Conservation (phyloP, 441 rosid species). For the Mallotus japonicus region DNA sequence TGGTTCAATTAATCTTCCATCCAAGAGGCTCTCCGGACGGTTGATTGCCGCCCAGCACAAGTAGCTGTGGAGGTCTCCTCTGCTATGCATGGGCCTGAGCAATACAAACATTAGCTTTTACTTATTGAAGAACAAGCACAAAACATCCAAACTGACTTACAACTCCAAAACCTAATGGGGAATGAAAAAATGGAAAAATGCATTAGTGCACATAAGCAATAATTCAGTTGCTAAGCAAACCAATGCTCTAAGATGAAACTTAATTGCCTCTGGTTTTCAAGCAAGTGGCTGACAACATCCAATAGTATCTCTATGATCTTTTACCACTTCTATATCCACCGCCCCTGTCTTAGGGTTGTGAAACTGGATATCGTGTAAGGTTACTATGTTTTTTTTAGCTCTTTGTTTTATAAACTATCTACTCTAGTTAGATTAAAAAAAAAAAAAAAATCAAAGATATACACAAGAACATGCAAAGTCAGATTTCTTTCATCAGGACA, state of each 20-base stretch:
- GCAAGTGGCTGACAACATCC: background rate
- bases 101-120: slow-evolving; percentile 28
- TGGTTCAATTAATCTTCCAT: slow-evolving; percentile 23
- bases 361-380: background rate
- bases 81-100: slow-evolving; percentile 28
- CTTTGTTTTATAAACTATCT: background rate
- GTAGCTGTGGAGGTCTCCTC: slow-evolving; percentile 30
- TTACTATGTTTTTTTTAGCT: background rate
- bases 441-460: background rate
- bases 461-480: background rate
- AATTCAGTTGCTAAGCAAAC: background rate
- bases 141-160: slow-evolving; percentile 22
- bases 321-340: background rate
- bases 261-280: background rate
- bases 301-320: slow-evolving; percentile 10
- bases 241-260: background rate
- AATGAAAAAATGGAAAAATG: slow-evolving; percentile 8
- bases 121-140: slow-evolving; percentile 19
- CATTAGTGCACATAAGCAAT: background rate
- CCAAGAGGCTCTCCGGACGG: slow-evolving; percentile 29
- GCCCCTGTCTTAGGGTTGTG: slow-evolving; percentile 2
- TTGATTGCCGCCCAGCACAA: slow-evolving; percentile 25
- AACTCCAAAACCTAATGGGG: slow-evolving; percentile 12
- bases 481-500: background rate
- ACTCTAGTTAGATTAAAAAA: background rate